Conservation (phyloP, 2,329 filamentous ascomycete genomes). For the Mariannaea elegans region DNA sequence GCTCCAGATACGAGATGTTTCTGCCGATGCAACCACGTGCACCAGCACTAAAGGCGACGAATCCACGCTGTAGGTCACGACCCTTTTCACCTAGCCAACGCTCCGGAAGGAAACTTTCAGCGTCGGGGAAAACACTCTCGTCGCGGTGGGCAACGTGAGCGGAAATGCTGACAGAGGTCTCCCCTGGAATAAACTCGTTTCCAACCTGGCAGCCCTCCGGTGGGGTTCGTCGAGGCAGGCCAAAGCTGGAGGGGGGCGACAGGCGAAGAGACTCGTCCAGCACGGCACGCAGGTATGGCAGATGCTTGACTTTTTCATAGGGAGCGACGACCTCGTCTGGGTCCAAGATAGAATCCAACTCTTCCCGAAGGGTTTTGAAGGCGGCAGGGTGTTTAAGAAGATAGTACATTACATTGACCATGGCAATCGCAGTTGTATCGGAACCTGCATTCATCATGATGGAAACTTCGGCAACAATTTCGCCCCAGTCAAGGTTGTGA, state of each 20-base stretch:
- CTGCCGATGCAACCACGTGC: constrained; percentile 52
- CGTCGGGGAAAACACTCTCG: constrained; percentile 49
- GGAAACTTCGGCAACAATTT: constrained; percentile 64
- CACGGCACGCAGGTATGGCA: constrained; percentile 61
- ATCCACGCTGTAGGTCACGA: constrained; percentile 45
- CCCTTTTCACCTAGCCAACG: constrained; percentile 50
- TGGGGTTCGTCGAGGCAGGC: constrained; percentile 38
- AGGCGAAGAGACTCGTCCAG: constrained; percentile 58
- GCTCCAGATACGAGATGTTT: constrained; percentile 53
- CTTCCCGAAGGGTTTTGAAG: constrained; percentile 52
- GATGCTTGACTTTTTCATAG: constrained; percentile 59
- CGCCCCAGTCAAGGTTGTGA: constrained; percentile 59
- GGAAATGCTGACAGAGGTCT: constrained; percentile 51
- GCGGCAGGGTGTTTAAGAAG: constrained; percentile 56
- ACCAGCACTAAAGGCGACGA: constrained; percentile 54
- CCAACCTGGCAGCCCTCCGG: constrained; percentile 42
- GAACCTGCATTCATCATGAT: constrained; percentile 63
- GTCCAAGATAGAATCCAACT: constrained; percentile 56
- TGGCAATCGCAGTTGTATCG: constrained; percentile 58
- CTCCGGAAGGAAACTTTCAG: constrained; percentile 50
- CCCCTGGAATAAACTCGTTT: constrained; percentile 45
- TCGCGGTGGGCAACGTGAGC: constrained; percentile 50
- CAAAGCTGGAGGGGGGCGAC: constrained; percentile 39
- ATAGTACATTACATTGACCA: constrained; percentile 62
- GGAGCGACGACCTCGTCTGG: constrained; percentile 54